Evolutionary conservation across 2,329 filamentous ascomycete genomes (phyloP).

Genomic region (Orbilia brochopaga): DNA sequence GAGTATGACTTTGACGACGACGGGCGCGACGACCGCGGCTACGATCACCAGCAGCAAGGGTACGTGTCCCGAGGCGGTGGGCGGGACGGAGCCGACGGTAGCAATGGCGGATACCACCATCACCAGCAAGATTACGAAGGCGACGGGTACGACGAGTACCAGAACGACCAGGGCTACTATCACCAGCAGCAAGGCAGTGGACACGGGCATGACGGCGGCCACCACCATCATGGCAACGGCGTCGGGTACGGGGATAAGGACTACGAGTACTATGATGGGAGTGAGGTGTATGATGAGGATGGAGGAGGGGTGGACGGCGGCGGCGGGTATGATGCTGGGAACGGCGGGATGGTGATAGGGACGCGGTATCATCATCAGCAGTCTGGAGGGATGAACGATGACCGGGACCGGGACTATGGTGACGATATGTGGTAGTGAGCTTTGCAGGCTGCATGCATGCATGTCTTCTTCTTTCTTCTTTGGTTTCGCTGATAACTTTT

Average conservation of each 20-base stretch:
- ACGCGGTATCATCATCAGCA: constrained; percentile 50
- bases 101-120: constrained; percentile 56
- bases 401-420: constrained; percentile 27
- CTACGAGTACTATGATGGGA: constrained; percentile 41
- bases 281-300: constrained; percentile 31
- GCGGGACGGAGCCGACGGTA: constrained; percentile 17
- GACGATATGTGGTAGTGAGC: constrained; percentile 54
- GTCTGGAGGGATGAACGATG: constrained; percentile 26
- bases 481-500: constrained; percentile 2
- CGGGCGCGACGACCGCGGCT: constrained; percentile 54
- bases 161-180: constrained; percentile 52
- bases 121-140: constrained; percentile 58
- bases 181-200: constrained; percentile 41
- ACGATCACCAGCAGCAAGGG: constrained; percentile 22
- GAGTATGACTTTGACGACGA: constrained; percentile 52
- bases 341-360: constrained; percentile 21
- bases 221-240: constrained; percentile 5
- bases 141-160: constrained; percentile 58
- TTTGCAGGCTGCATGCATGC: constrained; percentile 1
- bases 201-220: constrained; percentile 22
- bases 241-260: constrained; percentile 38
- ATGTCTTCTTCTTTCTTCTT: constrained; percentile 5
- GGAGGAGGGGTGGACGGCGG: constrained; percentile 10
- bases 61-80: constrained; percentile 33
- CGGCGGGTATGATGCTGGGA: constrained; percentile 6